phyloP scores from a whole-genome alignment of 345 rosid genomes.

The Linum lewisii region DNA sequence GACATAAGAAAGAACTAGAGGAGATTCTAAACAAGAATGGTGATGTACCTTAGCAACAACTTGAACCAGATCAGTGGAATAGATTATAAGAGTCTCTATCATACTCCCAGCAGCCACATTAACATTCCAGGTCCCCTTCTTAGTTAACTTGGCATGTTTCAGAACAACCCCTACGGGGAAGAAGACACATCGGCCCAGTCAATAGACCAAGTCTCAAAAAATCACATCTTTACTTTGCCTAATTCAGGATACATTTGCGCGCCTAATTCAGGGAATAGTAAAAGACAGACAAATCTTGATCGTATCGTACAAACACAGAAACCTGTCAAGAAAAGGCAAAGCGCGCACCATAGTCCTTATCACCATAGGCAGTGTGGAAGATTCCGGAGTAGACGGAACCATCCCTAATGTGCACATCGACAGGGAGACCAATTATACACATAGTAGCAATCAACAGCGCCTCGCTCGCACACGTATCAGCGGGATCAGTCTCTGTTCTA shows the following conservation, averaged over 20 bases:
- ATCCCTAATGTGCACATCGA: slow-evolving; percentile 69
- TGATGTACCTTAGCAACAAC: slow-evolving; percentile 61
- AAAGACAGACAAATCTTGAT: neutral
- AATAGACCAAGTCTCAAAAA: neutral
- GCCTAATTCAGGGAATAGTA: neutral
- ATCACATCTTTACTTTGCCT: neutral
- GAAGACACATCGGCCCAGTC: neutral
- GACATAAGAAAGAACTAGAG: slow-evolving; percentile 5
- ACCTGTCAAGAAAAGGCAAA: neutral
- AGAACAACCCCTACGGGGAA: slow-evolving; percentile 56
- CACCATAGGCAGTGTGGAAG: slow-evolving; percentile 71
- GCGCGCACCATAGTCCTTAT: slow-evolving; percentile 42
- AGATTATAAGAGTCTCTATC: slow-evolving; percentile 63
- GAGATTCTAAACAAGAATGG: slow-evolving; percentile 5
- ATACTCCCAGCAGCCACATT: slow-evolving; percentile 44
- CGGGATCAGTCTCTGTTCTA: slow-evolving; percentile 15
- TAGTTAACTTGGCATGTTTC: slow-evolving; percentile 70
- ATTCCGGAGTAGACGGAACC: slow-evolving; percentile 75
- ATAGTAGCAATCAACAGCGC: slow-evolving; percentile 56
- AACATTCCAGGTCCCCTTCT: slow-evolving; percentile 53
- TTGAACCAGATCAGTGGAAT: slow-evolving; percentile 64
- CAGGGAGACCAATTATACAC: slow-evolving; percentile 66
- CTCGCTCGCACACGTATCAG: slow-evolving; percentile 31
- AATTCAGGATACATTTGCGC: neutral
- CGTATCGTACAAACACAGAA: neutral